Evolutionary conservation across 2,329 filamentous ascomycete genomes (phyloP), one percentile per base, ranked within the genome.

Genomic region (Juglanconis sp.): DNA sequence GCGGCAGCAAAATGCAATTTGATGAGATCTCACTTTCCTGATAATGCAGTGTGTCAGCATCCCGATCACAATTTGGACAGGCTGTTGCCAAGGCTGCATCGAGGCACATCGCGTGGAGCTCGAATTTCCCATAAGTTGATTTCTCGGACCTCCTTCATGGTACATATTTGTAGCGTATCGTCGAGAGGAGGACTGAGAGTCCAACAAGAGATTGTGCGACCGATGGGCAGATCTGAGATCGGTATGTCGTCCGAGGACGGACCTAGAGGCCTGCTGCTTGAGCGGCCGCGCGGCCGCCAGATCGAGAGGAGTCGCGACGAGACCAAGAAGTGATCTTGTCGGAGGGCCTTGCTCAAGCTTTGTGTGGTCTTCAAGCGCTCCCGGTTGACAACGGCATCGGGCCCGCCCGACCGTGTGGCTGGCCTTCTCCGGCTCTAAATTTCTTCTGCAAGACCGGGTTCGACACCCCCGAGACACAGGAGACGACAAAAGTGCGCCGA

Each of bases 1-100:
- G 49, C 57, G 56, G 53, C 60, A 62, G 44, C 54, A 53, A 36
- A n/a, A 32, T 53, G 51, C 49, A 48, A 57, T 62, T 35, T 46
- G 51, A 35, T 49, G 48, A 17, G 48, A 48, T 47, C 40, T 54
- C 42, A 24, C 40, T 57, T 40, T 57, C 57, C 62, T 64, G 44
- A 9, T 32, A 51, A 49, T 44, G 40, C 49, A 52, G 36, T 44
- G 49, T 32, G 62, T 64, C 60, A 64, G 62, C 62, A 42, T 48
- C 38, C 54, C 13, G 30, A 15, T 24, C 11, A 44, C 44, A 5
- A 6, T 50, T n/a, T 44, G 35, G 32, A 35, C 13, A 24, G 13
- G 11, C 30, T 31, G 5, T 51, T 34, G 15, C 11, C 54, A 42
- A 32, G 32, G 46, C 44, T 32, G 46, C 4, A 35, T n/a, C 35